phyloP scores from a whole-genome alignment of 2,329 filamentous ascomycete species.

The Epichloe scottii region DNA sequence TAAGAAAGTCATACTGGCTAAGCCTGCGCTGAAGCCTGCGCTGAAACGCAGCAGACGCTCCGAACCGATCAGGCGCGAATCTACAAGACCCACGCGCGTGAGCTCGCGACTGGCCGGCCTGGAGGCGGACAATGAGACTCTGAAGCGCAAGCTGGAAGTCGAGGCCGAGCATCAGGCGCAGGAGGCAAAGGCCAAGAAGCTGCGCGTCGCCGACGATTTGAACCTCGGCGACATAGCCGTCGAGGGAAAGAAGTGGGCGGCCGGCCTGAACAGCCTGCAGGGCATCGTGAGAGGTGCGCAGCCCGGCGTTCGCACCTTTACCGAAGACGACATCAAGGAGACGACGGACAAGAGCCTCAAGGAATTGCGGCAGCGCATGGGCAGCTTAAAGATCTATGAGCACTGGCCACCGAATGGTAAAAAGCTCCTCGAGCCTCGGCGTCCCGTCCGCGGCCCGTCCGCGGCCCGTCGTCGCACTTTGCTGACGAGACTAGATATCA shows the following conservation, averaged over 20 bases:
- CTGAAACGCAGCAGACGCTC: constrained; percentile 20
- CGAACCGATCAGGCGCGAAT: constrained; percentile 35
- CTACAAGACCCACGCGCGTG: constrained; percentile 37
- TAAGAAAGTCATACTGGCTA: constrained; percentile 49
- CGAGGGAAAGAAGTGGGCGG: constrained; percentile 65
- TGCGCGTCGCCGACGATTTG: constrained; percentile 43
- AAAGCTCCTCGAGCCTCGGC: neutral
- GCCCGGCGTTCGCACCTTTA: constrained; percentile 76
- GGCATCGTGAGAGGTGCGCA: constrained; percentile 52
- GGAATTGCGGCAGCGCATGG: constrained; percentile 64
- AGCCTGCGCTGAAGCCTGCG: constrained; percentile 36
- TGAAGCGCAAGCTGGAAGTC: constrained; percentile 39
- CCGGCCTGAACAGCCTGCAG: constrained; percentile 51
- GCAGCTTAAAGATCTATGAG: constrained; percentile 65
- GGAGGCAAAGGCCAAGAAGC: constrained; percentile 43
- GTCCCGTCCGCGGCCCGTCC: neutral
- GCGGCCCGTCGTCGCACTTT: neutral
- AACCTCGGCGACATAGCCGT: constrained; percentile 67
- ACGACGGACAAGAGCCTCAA: constrained; percentile 68
- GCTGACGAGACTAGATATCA: constrained; percentile 52
- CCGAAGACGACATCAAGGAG: constrained; percentile 67
- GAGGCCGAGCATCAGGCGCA: constrained; percentile 31
- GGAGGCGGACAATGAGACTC: constrained; percentile 31
- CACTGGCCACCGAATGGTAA: constrained; percentile 71
- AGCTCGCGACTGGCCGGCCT: constrained; percentile 47